Evolutionary conservation across 768 basidiomycete genomes (phyloP), one percentile per base, ranked within the genome.

Genomic region (Cubamyces sp.): DNA sequence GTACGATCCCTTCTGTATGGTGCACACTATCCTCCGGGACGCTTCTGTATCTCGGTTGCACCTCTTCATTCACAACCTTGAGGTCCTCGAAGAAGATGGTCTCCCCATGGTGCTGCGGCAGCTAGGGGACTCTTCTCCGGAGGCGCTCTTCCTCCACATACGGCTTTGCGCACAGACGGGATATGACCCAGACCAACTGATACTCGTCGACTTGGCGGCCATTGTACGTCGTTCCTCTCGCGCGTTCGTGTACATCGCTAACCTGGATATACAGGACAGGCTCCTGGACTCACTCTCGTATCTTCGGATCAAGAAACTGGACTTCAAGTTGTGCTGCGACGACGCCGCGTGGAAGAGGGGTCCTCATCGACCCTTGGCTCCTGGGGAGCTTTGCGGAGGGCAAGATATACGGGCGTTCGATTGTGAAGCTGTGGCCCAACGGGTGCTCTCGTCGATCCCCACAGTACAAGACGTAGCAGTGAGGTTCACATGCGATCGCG

Each of bases 1-100:
- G 30, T 47, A 34, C 28, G 54, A 56, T 39, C 54, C 54, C 2
- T 56, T 45, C 43, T 11, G 18, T 2, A 56, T 56, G 54, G 54
- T 46, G 16, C 43, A 34, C 12, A 16, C 26, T 1, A 42, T 56
- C 30, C 45, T 56, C 21, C 43, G n/a, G 6, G 54, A 56, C 9
- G 54, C 43, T 14, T 46, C 30, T 12, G 45, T 56, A 2, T 34
- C 43, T 47, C 30, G 45, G 16, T 21, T 56, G 7, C 54, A 47
- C 28, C 54, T 56, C 30, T 56, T 26, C 28, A 34, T 56, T 11
- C 18, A 18, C n/a, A 34, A 28, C 2, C 30, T 30, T n/a, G 28
- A 37, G 12, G 43, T 45, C 8, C 26, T 56, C n/a, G 54, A 46
- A 28, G 45, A 46, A 5, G 43, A 37, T 15, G 54, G 43, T 16